Evolutionary conservation across 2,329 filamentous ascomycete genomes (phyloP).

Genomic region (Alternaria angustiovoidea): DNA sequence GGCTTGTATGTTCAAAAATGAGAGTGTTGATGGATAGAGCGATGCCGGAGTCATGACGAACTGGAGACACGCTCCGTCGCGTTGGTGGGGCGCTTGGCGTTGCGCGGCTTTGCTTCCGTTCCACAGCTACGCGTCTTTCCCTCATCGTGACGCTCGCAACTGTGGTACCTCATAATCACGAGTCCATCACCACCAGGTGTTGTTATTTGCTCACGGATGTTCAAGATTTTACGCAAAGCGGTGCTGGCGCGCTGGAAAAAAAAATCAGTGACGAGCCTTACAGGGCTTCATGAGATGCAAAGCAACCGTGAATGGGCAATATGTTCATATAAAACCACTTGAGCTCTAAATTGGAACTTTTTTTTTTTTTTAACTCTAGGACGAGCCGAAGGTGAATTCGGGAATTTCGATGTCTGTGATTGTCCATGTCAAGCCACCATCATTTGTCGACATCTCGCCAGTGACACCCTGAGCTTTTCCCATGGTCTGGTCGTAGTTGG

Average conservation of each 20-base stretch:
- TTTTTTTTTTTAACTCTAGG: not conserved
- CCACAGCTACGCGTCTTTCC: not conserved
- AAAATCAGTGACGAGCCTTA: not conserved
- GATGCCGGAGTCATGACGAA: slow-evolving; percentile 32
- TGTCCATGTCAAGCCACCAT: slow-evolving; percentile 57
- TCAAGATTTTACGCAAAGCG: not conserved
- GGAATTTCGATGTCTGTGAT: slow-evolving; percentile 49
- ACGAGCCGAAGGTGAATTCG: slow-evolving; percentile 27
- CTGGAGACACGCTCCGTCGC: slow-evolving; percentile 15
- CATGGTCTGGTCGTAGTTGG: slow-evolving; percentile 52
- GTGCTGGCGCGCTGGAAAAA: not conserved
- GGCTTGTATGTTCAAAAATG: slow-evolving; percentile 11
- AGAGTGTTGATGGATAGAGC: slow-evolving; percentile 15
- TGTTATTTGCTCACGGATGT: not conserved
- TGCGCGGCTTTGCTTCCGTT: slow-evolving; percentile 11
- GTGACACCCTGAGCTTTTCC: slow-evolving; percentile 52
- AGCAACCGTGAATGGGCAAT: not conserved
- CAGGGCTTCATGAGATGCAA: not conserved
- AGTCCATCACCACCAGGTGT: not conserved
- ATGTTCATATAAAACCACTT: not conserved
- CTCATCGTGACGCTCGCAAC: not conserved
- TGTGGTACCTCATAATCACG: not conserved
- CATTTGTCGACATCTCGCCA: slow-evolving; percentile 52
- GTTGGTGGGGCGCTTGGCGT: slow-evolving; percentile 26
- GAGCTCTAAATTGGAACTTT: not conserved